Evolutionary conservation across 2,329 filamentous ascomycete species (phyloP), one percentile per base, ranked within the genome.

Genomic region (Penicillium griseofulvum): DNA sequence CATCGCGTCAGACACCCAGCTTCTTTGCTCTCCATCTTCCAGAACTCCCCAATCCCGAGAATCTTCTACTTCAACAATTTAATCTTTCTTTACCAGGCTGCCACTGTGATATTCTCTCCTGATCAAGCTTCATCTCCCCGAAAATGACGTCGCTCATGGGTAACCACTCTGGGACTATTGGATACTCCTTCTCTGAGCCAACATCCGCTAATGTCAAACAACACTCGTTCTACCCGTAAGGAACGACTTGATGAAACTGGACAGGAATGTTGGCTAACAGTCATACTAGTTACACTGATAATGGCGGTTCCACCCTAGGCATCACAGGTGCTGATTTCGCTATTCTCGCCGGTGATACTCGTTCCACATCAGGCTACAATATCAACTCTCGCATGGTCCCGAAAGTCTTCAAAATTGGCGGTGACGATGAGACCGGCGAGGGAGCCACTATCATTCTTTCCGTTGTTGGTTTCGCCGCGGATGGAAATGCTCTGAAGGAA

Each of bases 351-450:
- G 94, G 95, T 77, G 94, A 99, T 80, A 99, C 94, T 67, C 90
- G 94, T 73, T 90, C 91, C 71, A 96, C 92, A 53, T 89, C 90
- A 62, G 94, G 95, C 72, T 99, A 96, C 86, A 97, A 89, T 82
- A 99, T 99, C 87, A 97, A 99, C 85, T 92, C 92, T 56, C 89
- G 94, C 69, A 93, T 90, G 81, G 85, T 88, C 56, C 94, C 94
- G 54, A 99, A 99, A 79, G 89, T 99, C 60, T 99, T 96, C 85
- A 91, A 90, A 78, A 95, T 99, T 66, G 94, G 95, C 57, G 94
- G 93, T 51, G 90, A 92, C 57, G 92, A 89, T 39, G 85, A 91
- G 49, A 87, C 90, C 53, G 90, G 95, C 73, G 85, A 89, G 58
- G 90, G 92, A 66, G 89, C 91, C 49, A 89, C 86, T 52, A 89